Percentiles rank a stretch among this genome's conserved stretches.
phyloP scores from a whole-genome alignment of 176 grass and related monocot species.

The Canna indica region DNA sequence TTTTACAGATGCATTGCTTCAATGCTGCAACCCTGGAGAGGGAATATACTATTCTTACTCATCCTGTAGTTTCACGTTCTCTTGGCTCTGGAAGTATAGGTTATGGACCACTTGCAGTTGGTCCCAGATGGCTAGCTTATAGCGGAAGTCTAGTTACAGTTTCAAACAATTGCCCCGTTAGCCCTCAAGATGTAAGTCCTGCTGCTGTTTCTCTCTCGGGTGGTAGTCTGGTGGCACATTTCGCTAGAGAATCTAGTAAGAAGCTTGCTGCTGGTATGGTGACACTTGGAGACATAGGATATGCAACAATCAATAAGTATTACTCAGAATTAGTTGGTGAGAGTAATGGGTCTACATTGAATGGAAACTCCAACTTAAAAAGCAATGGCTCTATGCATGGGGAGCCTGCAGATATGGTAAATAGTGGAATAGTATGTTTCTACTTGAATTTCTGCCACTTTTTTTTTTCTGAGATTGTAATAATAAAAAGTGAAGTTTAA shows the following conservation, averaged over 20 bases:
- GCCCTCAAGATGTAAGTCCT: conserved; percentile 52
- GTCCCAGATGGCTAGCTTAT: conserved; percentile 83
- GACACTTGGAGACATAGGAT: conserved; percentile 82
- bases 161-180: conserved; percentile 53
- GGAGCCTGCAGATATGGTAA: conserved; percentile 38
- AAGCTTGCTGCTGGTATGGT: conserved; percentile 73
- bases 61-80: conserved; percentile 42
- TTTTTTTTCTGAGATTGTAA: conserved; percentile 12
- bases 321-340: conserved; percentile 49
- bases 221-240: conserved; percentile 65
- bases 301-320: conserved; percentile 68
- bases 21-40: conserved; percentile 66
- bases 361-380: conserved; percentile 42
- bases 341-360: conserved; percentile 38
- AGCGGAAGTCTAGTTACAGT: conserved; percentile 54
- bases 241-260: conserved; percentile 93
- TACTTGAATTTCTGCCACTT: conserved; percentile 4
- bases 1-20: conserved; percentile 93
- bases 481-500: conserved; percentile 6
- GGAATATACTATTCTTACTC: conserved; percentile 63
- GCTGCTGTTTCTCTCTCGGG: conserved; percentile 32
- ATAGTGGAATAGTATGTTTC: conserved; percentile 58
- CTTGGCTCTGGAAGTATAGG: conserved; percentile 28
- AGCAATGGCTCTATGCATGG: conserved; percentile 31
- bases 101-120: conserved; percentile 80